Percentiles rank a stretch among this genome's conserved stretches.
Evolutionary conservation across 176 grass and related monocot species (phyloP).

Genomic region (Bonia amplexicaulis): DNA sequence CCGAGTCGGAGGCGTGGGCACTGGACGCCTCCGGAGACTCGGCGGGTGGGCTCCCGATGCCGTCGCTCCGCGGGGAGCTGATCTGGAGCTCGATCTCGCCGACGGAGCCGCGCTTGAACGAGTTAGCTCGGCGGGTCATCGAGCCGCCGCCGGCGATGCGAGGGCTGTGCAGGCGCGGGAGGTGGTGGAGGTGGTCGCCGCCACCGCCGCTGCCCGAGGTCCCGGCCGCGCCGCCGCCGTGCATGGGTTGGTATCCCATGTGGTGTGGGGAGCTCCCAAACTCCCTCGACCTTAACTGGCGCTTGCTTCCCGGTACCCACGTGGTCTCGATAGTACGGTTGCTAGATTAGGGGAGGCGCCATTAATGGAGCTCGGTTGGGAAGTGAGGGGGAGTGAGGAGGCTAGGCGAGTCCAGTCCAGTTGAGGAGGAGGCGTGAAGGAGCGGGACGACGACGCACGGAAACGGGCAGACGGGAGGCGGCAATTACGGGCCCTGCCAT

Average conservation of each 20-base stretch:
- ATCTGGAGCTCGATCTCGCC: slow-evolving; percentile 95
- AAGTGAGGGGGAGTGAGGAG: not conserved
- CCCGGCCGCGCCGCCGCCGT: slow-evolving; percentile 31
- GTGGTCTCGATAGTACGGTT: not conserved
- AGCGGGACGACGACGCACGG: not conserved
- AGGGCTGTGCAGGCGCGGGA: slow-evolving; percentile 61
- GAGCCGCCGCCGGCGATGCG: slow-evolving; percentile 60
- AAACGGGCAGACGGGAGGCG: slow-evolving; percentile 20
- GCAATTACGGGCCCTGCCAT: slow-evolving; percentile 39
- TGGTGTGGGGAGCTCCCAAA: not conserved
- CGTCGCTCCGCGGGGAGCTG: slow-evolving; percentile 62
- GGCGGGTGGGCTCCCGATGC: slow-evolving; percentile 33
- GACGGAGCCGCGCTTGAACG: slow-evolving; percentile 70
- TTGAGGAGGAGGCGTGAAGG: not conserved
- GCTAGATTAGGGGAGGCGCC: slow-evolving; percentile 37
- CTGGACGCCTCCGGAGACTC: slow-evolving; percentile 24
- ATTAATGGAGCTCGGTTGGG: slow-evolving; percentile 63
- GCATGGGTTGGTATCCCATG: slow-evolving; percentile 80
- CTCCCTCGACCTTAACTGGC: not conserved
- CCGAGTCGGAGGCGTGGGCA: not conserved
- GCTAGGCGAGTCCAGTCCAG: not conserved
- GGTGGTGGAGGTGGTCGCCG: slow-evolving; percentile 35
- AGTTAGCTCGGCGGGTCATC: slow-evolving; percentile 90
- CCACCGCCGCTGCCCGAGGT: not conserved
- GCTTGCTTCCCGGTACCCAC: not conserved